Conservation (phyloP, 2,329 filamentous ascomycete species). For the Stachybotrys chartarum region DNA sequence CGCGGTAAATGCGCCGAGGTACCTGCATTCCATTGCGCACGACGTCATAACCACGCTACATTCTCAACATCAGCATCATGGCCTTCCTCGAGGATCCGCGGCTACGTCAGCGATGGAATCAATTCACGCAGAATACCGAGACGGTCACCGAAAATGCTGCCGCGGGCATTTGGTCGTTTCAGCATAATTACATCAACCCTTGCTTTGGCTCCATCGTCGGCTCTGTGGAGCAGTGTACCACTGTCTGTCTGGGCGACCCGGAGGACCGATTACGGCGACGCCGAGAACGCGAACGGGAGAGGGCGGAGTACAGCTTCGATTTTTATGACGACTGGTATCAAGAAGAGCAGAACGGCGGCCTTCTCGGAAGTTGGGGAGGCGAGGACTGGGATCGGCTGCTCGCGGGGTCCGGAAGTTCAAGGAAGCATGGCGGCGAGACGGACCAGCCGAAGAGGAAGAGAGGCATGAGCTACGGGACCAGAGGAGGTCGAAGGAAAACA, state of each 20-base stretch:
- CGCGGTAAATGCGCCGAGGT: neutral
- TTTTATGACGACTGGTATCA: slow-evolving; percentile 97
- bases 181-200: slow-evolving; percentile 76
- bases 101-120: slow-evolving; percentile 88
- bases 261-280: slow-evolving; percentile 67
- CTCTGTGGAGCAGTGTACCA: slow-evolving; percentile 65
- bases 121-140: slow-evolving; percentile 85
- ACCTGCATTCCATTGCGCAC: neutral
- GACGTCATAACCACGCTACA: slow-evolving; percentile 13
- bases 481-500: slow-evolving; percentile 42
- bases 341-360: slow-evolving; percentile 44
- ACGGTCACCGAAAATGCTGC: slow-evolving; percentile 87
- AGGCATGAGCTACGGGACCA: slow-evolving; percentile 85
- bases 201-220: slow-evolving; percentile 63
- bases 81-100: slow-evolving; percentile 72
- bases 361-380: slow-evolving; percentile 67
- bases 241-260: slow-evolving; percentile 62
- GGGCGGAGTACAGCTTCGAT: slow-evolving; percentile 81
- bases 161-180: slow-evolving; percentile 81
- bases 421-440: slow-evolving; percentile 26
- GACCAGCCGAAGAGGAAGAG: slow-evolving; percentile 66
- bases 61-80: slow-evolving; percentile 29
- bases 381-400: slow-evolving; percentile 83
- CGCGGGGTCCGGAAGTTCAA: slow-evolving; percentile 54
- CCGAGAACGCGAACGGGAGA: slow-evolving; percentile 53